Evolutionary conservation across 352 stramenopile genomes (phyloP).

Genomic region (Phytophthora brassicae): DNA sequence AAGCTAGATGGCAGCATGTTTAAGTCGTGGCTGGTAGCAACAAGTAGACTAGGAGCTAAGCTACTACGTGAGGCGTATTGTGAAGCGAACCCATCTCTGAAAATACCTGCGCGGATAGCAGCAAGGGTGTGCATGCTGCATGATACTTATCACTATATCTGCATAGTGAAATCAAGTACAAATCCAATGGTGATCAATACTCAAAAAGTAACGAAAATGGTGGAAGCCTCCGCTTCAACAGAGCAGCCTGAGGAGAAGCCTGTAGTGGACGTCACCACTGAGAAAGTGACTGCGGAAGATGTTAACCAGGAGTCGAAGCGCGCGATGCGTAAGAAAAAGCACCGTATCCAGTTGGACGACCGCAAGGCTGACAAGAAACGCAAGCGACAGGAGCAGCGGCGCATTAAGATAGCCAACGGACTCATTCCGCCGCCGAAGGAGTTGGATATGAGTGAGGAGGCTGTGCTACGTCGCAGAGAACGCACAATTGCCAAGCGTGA

Average conservation of each 20-base stretch:
- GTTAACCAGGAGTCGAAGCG: constrained; percentile 47
- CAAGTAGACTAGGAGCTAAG: background rate
- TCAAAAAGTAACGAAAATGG: constrained; percentile 9
- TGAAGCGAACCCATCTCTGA: too few relatives aligned
- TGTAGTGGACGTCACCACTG: background rate
- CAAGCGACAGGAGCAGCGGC: constrained; percentile 54
- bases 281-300: constrained; percentile 5
- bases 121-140: background rate
- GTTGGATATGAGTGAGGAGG: constrained; percentile 81
- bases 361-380: constrained; percentile 89
- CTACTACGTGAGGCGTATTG: too few relatives aligned
- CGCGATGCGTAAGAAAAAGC: constrained; percentile 59
- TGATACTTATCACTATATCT: background rate
- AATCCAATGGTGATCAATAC: constrained; percentile 15
- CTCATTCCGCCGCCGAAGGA: constrained; percentile 39
- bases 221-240: background rate
- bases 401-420: constrained; percentile 31
- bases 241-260: background rate
- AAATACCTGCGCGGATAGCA: background rate
- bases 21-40: background rate
- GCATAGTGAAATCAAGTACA: constrained; percentile 22
- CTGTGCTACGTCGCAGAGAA: constrained; percentile 63
- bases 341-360: constrained; percentile 66
- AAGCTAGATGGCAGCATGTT: background rate
- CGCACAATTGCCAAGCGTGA: constrained; percentile 70